These are phyloP conservation scores for Sordariomycetes sp. DNA, from an alignment of 2,329 filamentous ascomycete species.

Conservation along the genomic window DNA sequence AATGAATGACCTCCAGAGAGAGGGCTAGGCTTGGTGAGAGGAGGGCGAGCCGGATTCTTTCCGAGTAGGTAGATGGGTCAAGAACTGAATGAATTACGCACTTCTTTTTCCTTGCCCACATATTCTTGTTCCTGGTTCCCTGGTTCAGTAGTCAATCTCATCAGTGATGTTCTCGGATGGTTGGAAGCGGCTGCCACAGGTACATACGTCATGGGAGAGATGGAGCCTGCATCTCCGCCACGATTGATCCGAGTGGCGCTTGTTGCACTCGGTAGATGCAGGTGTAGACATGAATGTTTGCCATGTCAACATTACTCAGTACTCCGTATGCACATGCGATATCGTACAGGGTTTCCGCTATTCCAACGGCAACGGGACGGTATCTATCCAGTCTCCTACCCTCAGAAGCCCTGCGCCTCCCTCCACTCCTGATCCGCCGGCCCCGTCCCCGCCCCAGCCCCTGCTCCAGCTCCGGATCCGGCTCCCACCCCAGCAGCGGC, in stretches of 20 bases:
- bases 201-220: not conserved
- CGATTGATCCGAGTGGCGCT: too few species aligned
- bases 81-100: not conserved
- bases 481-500: conserved; percentile 21
- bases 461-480: conserved; percentile 30
- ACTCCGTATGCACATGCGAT: not conserved
- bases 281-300: not conserved
- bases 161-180: not conserved
- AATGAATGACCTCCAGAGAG: not conserved
- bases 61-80: not conserved
- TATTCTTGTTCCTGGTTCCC: not conserved
- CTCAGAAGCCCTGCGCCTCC: conserved; percentile 1
- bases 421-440: conserved; percentile 5
- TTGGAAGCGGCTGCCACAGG: not conserved
- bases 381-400: not conserved
- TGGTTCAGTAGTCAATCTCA: not conserved
- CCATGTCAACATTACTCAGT: not conserved
- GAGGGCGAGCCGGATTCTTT: not conserved
- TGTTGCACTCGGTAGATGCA: not conserved
- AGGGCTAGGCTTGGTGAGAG: not conserved
- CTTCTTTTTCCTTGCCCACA: not conserved
- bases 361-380: not conserved
- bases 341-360: not conserved
- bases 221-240: not conserved
- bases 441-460: not conserved